These are phyloP conservation scores for Erysimum pusillum DNA, from an alignment of 441 rosid species.

Conservation along the genomic window DNA sequence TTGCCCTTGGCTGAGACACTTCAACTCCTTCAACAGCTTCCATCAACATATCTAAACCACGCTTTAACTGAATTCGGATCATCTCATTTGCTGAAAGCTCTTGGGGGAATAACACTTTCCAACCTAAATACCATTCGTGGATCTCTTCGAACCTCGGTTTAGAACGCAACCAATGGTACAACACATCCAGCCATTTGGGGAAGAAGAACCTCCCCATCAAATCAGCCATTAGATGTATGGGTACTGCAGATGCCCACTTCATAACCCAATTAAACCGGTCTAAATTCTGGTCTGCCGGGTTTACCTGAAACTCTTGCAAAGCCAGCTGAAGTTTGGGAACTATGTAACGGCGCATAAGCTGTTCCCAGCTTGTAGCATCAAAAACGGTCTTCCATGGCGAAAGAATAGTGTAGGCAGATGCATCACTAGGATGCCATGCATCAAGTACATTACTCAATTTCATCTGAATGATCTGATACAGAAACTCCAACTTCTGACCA, in stretches of 20 bases:
- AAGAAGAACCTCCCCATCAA: slow-evolving; percentile 86
- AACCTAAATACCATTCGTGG: slow-evolving; percentile 73
- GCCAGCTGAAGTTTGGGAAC: slow-evolving; percentile 90
- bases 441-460: slow-evolving; percentile 87
- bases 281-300: slow-evolving; percentile 81
- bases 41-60: slow-evolving; percentile 83
- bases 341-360: slow-evolving; percentile 85
- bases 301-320: slow-evolving; percentile 79
- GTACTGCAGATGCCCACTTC: slow-evolving; percentile 80
- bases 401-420: slow-evolving; percentile 83
- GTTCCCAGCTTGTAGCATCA: slow-evolving; percentile 89
- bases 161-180: slow-evolving; percentile 80
- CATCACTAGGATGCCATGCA: slow-evolving; percentile 88
- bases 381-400: slow-evolving; percentile 95
- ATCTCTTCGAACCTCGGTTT: slow-evolving; percentile 81
- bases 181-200: slow-evolving; percentile 83
- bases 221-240: slow-evolving; percentile 87
- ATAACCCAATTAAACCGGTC: slow-evolving; percentile 80
- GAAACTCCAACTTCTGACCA: slow-evolving; percentile 78
- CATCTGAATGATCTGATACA: slow-evolving; percentile 78
- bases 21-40: slow-evolving; percentile 77
- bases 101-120: slow-evolving; percentile 83
- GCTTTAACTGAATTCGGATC: slow-evolving; percentile 70
- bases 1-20: slow-evolving; percentile 75
- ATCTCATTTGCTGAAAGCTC: slow-evolving; percentile 85